Evolutionary conservation across 805 yeast genomes (phyloP), one percentile per base, ranked within the genome.

Genomic region (Kluyveromyces aestuarii): DNA sequence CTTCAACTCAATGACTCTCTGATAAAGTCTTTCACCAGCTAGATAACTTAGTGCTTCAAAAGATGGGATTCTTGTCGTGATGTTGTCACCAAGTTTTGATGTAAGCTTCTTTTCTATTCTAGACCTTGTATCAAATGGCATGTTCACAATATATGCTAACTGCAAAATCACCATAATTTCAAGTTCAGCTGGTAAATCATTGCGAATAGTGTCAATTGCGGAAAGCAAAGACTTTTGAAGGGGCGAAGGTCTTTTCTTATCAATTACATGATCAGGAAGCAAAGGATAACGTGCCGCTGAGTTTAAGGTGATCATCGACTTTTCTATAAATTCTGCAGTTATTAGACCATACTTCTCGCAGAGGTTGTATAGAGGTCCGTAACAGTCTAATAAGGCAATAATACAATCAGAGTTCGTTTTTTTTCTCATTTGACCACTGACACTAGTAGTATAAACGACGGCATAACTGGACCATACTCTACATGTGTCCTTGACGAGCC

Each of bases 251-350:
- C 75, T 76, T 17, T 64, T 58, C 39, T 71, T 68, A 60, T 88
- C 96, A 4, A 68, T 61, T 35, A 71, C 71, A 52, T 71, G 72
- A 30, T 72, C 78, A 8, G 88, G 84, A 37, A 87, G 69, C 11
- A 84, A 73, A 1, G 95, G 95, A 62, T 84, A 88, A 39, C 86
- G 69, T 1, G 85, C 78, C 49, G 88, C 79, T 14, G 80, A 72
- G 56, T 78, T 79, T 58, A 91, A 73, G 6, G 81, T 66, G n/a
- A 68, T 68, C 37, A 87, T 63, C n/a, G 84, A 70, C 19, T 63
- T 68, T 40, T 71, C 76, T n/a, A 80, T 69, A 47, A 64, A 56
- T 8, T 57, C 64, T 61, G 72, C 19, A 48, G 65, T 27, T 54
- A 57, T 18, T 68, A 67, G 40, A 65, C 60, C 27, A 56, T 63